Base-by-base conservation (phyloP, 1,284 basidiomycete species). In the Anthracocystis walkeri region DNA sequence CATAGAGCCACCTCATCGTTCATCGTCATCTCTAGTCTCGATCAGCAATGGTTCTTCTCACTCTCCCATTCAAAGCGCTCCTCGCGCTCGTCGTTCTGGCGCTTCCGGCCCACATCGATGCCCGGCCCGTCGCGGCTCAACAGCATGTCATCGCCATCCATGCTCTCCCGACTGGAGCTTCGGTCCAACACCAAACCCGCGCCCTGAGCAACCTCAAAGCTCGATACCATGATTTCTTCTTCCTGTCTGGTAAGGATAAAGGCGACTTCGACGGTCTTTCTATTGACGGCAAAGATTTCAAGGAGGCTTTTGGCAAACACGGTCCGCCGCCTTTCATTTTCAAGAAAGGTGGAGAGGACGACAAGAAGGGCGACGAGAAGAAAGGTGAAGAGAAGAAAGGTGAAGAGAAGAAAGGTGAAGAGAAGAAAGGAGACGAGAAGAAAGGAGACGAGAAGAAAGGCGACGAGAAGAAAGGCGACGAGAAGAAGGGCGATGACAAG, bases 171-270 rank as follows among this genome's bases (percentile, higher is more conserved):
- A 29, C 55, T 31, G 52, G 23, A 18, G 41, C 31, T 6, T 23
- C 18, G 20, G 51, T 35, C 25, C 20, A 52, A 8, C 21, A 40
- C 29, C 53, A 38, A 20, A 7, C 20, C 29, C 40, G 45, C 38
- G 10, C 29, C 12, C 23, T 49, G 21, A 44, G 31, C 58, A 33
- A 51, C 46, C 58, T 67, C 55, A 54, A 58, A 54, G 35, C 35
- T 52, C 60, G 66, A 18, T 56, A 46, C 42, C 60, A 56, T 48
- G 66, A 63, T 40, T 51, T 64, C 27, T 42, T 69, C 21, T 14
- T 69, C 41, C 3, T 64, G 27, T 11, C 55, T 23, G 60, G 45
- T 35, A 52, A 48, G 27, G 66, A 42, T 42, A 60, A 63, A 23
- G 57, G 23, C 20, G 56, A 51, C 16, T 35, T 25, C 14, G 16